Conservation (phyloP, 2,329 filamentous ascomycete genomes). For the Sporothrix mexicana region DNA sequence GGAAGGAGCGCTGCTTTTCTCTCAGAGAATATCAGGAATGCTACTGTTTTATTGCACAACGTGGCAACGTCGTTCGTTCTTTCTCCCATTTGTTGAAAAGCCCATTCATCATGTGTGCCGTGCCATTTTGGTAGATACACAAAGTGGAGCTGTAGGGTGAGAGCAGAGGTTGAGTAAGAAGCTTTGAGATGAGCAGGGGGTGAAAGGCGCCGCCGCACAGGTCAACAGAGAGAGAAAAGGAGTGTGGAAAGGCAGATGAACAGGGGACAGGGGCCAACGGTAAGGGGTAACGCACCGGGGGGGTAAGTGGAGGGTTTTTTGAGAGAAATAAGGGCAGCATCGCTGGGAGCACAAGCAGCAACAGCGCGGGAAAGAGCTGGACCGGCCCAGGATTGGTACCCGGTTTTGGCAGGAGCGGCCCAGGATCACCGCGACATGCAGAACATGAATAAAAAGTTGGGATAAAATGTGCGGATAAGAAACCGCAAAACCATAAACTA, state of each 20-base stretch:
- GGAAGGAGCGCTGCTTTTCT: not conserved
- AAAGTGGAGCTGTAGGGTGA: slow-evolving; percentile 15
- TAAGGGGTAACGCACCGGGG: slow-evolving; percentile 26
- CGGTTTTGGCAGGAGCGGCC: slow-evolving; percentile 23
- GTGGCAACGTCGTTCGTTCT: not conserved
- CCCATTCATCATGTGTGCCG: not conserved
- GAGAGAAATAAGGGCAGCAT: not conserved
- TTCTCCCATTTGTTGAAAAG: not conserved
- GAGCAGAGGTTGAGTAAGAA: slow-evolving; percentile 9
- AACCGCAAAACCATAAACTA: not conserved
- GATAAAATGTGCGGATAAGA: no score
- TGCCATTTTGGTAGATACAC: slow-evolving; percentile 18
- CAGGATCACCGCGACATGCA: slow-evolving; percentile 13
- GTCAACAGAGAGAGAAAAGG: not conserved
- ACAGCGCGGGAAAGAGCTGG: slow-evolving; percentile 21
- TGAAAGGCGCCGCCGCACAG: slow-evolving; percentile 28
- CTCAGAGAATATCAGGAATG: not conserved
- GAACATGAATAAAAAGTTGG: not conserved
- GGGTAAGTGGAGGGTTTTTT: not conserved
- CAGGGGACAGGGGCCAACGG: slow-evolving; percentile 7
- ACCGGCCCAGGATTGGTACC: slow-evolving; percentile 24
- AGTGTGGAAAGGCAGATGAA: not conserved
- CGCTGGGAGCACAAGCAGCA: not conserved
- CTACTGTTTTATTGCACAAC: not conserved
- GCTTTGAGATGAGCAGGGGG: slow-evolving; percentile 28